Percentiles rank a stretch among this genome's conserved stretches.
These are phyloP conservation scores for Prunus davidiana DNA, from an alignment of 306 rosid genomes.

Conservation along the genomic window DNA sequence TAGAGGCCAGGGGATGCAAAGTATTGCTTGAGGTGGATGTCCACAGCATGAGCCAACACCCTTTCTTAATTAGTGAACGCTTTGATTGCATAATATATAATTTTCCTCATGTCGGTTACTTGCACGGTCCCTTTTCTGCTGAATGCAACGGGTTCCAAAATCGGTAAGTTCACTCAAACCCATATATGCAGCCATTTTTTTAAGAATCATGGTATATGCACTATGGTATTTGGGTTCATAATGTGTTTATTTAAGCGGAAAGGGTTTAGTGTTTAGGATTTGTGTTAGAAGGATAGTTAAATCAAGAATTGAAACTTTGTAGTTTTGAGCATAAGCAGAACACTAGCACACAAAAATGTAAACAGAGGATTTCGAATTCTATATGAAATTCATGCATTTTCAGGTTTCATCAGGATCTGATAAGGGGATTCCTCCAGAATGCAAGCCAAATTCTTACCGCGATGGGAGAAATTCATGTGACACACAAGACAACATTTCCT, in stretches of 20 bases:
- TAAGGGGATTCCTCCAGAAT: constrained; percentile 27
- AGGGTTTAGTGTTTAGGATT: neutral
- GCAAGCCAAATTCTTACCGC: constrained; percentile 6
- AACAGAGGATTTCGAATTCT: neutral
- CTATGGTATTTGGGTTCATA: neutral
- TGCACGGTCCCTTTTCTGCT: neutral
- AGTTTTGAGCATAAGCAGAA: neutral
- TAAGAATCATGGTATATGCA: neutral
- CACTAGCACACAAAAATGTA: no score
- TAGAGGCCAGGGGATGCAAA: neutral
- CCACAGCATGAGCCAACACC: neutral
- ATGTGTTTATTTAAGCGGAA: no score
- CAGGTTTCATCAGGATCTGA: constrained; percentile 29
- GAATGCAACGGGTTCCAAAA: neutral
- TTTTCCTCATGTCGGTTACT: constrained; percentile 25
- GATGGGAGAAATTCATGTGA: constrained; percentile 39
- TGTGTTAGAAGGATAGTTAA: neutral
- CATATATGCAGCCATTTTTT: neutral
- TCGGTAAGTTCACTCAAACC: neutral
- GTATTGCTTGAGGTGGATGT: constrained; percentile 3
- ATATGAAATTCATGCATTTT: neutral
- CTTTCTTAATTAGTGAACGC: neutral
- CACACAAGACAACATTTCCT: constrained; percentile 40
- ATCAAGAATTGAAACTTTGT: neutral
- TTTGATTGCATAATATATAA: constrained; percentile 25